Base-by-base conservation (phyloP, 768 basidiomycete genomes). In the Agaricus subrufescens region DNA sequence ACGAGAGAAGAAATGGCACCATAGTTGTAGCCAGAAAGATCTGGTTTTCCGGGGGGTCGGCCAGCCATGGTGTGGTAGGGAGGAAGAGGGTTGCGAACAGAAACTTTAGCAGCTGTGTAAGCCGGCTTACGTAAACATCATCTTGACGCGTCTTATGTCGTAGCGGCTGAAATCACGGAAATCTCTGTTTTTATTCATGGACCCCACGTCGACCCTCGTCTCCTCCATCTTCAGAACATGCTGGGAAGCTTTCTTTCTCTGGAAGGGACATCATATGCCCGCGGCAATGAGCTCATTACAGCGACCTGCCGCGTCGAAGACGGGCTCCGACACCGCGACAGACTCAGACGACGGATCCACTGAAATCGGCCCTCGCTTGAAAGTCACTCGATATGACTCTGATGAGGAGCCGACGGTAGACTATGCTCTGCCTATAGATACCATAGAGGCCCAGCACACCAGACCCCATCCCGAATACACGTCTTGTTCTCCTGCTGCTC, bases 21-120 rank as follows among this genome's bases (percentile, higher is more conserved):
- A 80, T 98, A 98, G 77, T 97, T 97, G 83, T 94, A 98, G 44
- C 85, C 86, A 59, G 91, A 93, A 64, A 91, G 73, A 71, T 96
- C 92, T 51, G 83, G 86, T 75, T 87, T 90, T 66, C 69, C 73
- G 44, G 67, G 29, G 44, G 67, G 39, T 63, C 66, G 66, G 40
- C 69, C 69, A 61, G 71, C 66, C 71, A 73, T 73, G 15, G 40
- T 42, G 39, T 19, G 19, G 19, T 19, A 19, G 19, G 19, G 19
- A 19, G 19, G 19, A 19, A 19, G 19, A 19, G 19, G 19, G 19
- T 19, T 19, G 19, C 19, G 19, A 19, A 19, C 19, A 19, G 19
- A 19, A 19, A 19, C 19, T 19, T 19, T 19, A 19, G 19, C 19
- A 19, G 19, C 19, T 19, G 19, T 19, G 19, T 19, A 19, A 19